Evolutionary conservation across 768 basidiomycete genomes (phyloP), one percentile per base, ranked within the genome.

Genomic region (Boletus rubescentipes): DNA sequence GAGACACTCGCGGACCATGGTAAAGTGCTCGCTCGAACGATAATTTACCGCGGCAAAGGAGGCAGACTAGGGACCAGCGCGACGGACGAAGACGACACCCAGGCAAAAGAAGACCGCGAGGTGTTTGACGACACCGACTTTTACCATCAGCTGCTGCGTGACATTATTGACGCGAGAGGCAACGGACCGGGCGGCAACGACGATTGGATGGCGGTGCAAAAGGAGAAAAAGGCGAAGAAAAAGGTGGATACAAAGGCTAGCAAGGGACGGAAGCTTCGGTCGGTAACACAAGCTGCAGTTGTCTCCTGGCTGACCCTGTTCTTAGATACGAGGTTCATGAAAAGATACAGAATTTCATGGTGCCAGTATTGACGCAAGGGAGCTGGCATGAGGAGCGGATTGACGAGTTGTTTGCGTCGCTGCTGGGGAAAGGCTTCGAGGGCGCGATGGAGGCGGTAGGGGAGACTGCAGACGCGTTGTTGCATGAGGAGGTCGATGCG

Each of bases 311-410:
- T 45, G 51, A 49, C 52, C n/a, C 29, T 42, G 18, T 47, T 45
- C n/a, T 30, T 67, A 90, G 91, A 51, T 97, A 93, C 69, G 89
- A 96, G 59, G 85, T 91, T 2, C 97, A 98, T 65, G 94, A 98
- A 63, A 98, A 97, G 74, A 75, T 97, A 46, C 91, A 94, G 69
- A 93, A 94, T 70, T 98, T 98, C 68, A 96, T 96, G 89, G 91
- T 94, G 2, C 96, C 96, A 7, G 85, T 94, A 12, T 81, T 83
- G 8, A 59, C 60, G 18, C 68, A 72, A 32, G 84, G 84, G 29
- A 79, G 75, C 51, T 99, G 97, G 97, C 93, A 96, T 59, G 93
- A 98, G 55, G 93, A 93, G 65, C 97, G 98, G 73, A 81, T 94
- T 49, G 95, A 99, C 65, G 96, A 98, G 68, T 72, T 98, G 49